Evolutionary conservation across 139 green algal genomes (phyloP), one percentile per base, ranked within the genome.

Genomic region (Mesotaenium endlicherianum): DNA sequence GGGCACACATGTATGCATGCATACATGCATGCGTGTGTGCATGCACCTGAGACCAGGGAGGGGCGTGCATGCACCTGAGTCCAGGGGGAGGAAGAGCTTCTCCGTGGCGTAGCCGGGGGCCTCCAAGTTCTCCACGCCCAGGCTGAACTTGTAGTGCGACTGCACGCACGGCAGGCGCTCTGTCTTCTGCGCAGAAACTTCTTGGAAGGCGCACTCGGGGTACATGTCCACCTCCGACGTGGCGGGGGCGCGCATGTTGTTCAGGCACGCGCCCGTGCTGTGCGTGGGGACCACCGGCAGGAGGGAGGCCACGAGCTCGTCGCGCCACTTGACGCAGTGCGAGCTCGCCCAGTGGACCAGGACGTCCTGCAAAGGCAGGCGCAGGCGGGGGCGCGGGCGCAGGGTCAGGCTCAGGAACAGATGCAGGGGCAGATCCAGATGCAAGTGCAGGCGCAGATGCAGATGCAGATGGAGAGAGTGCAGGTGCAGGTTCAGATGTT

Each of bases 61-160:
- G 53, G 60, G 43, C 41, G 11, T 6, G 17, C 36, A 72, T 38
- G 41, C 11, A 38, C 60, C 60, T 67, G 70, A 53, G 38, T 85
- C 78, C n/a, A 86, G 43, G 34, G 80, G 39, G 45, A 50, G 38
- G 47, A 86, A 86, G 31, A 86, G 34, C 80, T 86, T 86, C 45
- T 86, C 80, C 1, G 80, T 86, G 39, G 84, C 80, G 39, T 86
- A 86, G 42, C 17, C 34, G 14, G 43, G 31, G 30, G 17, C 17
- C 0, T n/a, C 8, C 1, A 6, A 40, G 67, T 86, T 86, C 39
- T 86, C 80, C 0, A 81, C 45, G 58, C 31, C 50, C 0, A 86
- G 45, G 36, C 36, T 16, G 71, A 86, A 86, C 3, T 55, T 44
- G 71, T 86, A 86, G 31, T 85, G 78, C 59, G 78, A 85, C 69